A percentile compares a stretch with the other conserved stretches of the same genome.
Evolutionary conservation across 2,329 filamentous ascomycete genomes (phyloP).

Genomic region (Bertia moriformis): DNA sequence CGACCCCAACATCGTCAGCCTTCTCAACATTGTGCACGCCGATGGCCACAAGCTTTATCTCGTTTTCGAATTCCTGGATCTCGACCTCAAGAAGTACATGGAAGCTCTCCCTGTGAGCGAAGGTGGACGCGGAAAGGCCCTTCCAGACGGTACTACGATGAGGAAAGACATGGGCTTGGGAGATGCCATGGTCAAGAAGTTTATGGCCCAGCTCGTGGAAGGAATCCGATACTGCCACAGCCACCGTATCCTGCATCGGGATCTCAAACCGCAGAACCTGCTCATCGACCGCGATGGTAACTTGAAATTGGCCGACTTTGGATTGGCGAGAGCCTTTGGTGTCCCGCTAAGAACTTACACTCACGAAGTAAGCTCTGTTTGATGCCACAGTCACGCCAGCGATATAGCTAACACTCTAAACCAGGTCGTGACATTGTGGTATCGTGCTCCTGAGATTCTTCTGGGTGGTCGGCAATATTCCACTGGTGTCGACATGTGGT

Average conservation of each 20-base stretch:
- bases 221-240: conserved; percentile 81
- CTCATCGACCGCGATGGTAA: conserved; percentile 77
- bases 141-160: conserved; percentile 61
- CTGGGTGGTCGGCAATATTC: conserved; percentile 84
- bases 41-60: conserved; percentile 92
- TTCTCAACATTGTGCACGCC: conserved; percentile 85
- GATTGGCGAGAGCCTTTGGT: conserved; percentile 76
- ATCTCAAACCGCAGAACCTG: conserved; percentile 82
- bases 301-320: conserved; percentile 81
- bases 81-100: conserved; percentile 94
- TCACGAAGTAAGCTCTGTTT: conserved; percentile 48
- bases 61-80: conserved; percentile 80
- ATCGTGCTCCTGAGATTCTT: conserved; percentile 78
- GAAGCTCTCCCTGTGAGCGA: conserved; percentile 73
- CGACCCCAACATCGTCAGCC: conserved; percentile 75
- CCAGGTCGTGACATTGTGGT: conserved; percentile 78
- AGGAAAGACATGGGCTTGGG: conserved; percentile 58
- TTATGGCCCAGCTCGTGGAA: conserved; percentile 77
- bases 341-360: conserved; percentile 85
- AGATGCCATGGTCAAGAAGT: conserved; percentile 75
- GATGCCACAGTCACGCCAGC: conserved; percentile 2
- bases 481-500: conserved; percentile 94
- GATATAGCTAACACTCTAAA: neutral
- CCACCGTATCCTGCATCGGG: conserved; percentile 73
- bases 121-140: conserved; percentile 69